Conservation (phyloP, 495 filamentous ascomycete species). For the Lepidopterella palustris region DNA sequence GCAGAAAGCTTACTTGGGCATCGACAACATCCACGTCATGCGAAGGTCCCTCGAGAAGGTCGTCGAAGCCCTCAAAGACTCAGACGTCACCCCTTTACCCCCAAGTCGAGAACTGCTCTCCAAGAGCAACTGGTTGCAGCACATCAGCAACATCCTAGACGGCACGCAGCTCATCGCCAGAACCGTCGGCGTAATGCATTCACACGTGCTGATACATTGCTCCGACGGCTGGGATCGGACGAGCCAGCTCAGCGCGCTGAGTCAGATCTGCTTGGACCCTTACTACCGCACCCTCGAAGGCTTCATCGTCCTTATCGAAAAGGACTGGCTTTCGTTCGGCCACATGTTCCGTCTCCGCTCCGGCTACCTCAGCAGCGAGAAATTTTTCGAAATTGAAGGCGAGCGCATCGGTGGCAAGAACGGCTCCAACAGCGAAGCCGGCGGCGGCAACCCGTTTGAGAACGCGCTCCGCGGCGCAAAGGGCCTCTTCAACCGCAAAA, state of each 20-base stretch:
- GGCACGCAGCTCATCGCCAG: constrained; percentile 78
- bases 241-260: constrained; percentile 87
- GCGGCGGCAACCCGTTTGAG: constrained; percentile 71
- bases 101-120: constrained; percentile 76
- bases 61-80: constrained; percentile 84
- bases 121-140: constrained; percentile 87
- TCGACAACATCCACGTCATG: constrained; percentile 99
- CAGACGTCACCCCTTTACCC: constrained; percentile 76
- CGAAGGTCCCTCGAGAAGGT: constrained; percentile 83
- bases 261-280: constrained; percentile 89
- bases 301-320: constrained; percentile 92
- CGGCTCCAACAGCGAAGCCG: constrained; percentile 7
- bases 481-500: constrained; percentile 79
- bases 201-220: constrained; percentile 93
- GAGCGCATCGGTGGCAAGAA: constrained; percentile 50
- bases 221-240: constrained; percentile 99
- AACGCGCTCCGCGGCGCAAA: constrained; percentile 82
- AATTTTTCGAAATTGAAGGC: constrained; percentile 89
- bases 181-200: constrained; percentile 85
- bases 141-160: constrained; percentile 78
- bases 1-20: constrained; percentile 90
- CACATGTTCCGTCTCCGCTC: constrained; percentile 93
- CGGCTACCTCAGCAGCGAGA: constrained; percentile 79
- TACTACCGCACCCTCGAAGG: constrained; percentile 94
- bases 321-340: constrained; percentile 96